These are phyloP conservation scores for Gardenia jasminoides DNA, from an alignment of 257 asterid genomes.

Conservation along the genomic window DNA sequence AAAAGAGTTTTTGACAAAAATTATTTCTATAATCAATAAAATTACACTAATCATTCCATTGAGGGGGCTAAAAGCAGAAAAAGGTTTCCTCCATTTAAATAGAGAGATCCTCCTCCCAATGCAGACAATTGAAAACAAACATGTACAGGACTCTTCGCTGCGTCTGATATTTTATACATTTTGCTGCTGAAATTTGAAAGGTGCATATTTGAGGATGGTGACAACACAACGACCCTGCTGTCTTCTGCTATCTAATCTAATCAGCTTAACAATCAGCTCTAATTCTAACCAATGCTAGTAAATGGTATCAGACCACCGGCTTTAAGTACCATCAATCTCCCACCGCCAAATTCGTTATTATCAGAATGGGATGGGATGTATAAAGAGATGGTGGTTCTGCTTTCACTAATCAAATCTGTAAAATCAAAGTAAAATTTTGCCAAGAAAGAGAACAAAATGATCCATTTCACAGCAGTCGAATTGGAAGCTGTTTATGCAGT, in stretches of 20 bases:
- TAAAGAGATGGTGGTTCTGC: neutral
- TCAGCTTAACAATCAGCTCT: constrained; percentile 13
- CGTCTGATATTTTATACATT: neutral
- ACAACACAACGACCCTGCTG: constrained; percentile 31
- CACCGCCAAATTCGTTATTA: constrained; percentile 8
- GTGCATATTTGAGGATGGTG: constrained; percentile 17
- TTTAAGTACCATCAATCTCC: neutral
- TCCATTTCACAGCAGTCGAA: too few species aligned
- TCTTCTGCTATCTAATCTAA: neutral
- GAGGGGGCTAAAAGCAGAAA: neutral
- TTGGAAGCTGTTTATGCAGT: neutral
- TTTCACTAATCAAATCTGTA: neutral
- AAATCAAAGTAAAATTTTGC: neutral
- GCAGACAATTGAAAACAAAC: neutral
- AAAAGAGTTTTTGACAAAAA: too few species aligned
- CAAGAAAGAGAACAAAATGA: neutral
- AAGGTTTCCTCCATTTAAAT: neutral
- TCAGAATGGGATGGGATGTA: neutral
- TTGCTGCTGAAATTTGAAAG: neutral
- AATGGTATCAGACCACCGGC: neutral
- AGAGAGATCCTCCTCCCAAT: too few species aligned
- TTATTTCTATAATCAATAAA: neutral
- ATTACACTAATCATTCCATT: neutral
- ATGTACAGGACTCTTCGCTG: neutral
- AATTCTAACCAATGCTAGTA: neutral